Evolutionary conservation across 176 grass and related monocot genomes (phyloP).

Genomic region (Oryza coarctata): DNA sequence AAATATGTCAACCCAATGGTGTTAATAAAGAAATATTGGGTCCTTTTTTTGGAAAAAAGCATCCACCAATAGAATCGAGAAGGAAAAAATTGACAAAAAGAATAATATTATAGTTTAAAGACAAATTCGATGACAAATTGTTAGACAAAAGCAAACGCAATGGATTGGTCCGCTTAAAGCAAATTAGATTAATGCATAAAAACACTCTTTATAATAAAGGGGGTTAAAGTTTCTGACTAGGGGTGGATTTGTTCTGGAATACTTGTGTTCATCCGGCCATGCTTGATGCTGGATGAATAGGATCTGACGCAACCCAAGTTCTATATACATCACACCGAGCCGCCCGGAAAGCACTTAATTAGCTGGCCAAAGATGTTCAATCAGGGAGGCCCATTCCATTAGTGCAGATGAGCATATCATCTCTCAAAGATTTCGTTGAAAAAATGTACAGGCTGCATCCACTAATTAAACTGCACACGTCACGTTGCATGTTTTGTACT

Average conservation of each 20-base stretch:
- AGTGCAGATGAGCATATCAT: not conserved
- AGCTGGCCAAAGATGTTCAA: too few relatives aligned
- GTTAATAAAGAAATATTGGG: not conserved
- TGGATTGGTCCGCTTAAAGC: not conserved
- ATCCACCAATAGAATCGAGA: not conserved
- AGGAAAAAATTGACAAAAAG: too few relatives aligned
- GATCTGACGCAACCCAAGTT: conserved; percentile 27
- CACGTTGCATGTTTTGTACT: too few relatives aligned
- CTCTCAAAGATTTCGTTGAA: too few relatives aligned
- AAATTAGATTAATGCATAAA: not conserved
- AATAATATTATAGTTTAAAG: not conserved
- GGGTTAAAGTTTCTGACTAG: not conserved
- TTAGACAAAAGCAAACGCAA: not conserved
- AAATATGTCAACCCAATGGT: too few relatives aligned
- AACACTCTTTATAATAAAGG: not conserved
- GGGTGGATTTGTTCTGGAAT: not conserved
- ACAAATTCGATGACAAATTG: not conserved
- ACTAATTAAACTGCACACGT: not conserved
- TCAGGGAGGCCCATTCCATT: not conserved
- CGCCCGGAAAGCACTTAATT: conserved; percentile 13
- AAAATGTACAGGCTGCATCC: not conserved
- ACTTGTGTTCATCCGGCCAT: not conserved
- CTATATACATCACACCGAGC: not conserved
- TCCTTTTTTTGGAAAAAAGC: not conserved
- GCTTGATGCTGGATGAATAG: conserved; percentile 22